Base-by-base conservation (phyloP, 139 green algal genomes). In the Chlorella sp. region DNA sequence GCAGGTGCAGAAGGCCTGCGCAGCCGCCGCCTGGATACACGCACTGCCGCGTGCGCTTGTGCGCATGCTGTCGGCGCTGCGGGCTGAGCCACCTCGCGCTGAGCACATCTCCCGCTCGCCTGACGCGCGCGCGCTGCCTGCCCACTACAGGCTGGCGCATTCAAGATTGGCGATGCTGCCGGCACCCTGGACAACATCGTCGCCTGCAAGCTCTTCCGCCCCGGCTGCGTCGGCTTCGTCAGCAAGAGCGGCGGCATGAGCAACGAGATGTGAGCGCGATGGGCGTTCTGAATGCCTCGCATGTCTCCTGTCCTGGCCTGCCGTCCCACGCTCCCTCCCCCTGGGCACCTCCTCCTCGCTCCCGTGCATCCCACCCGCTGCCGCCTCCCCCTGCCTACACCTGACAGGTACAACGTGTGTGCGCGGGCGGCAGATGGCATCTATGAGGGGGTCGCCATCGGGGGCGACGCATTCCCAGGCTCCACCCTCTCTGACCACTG, bases 401-500 rank as follows among this genome's bases (percentile, higher is more conserved):
- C n/a, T n/a, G n/a, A n/a, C n/a, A n/a, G n/a, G n/a, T 98, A 98
- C 89, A 98, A 97, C 67, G 90, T 98, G 58, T 73, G 97, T 40
- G 83, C 94, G 4, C 80, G 95, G 8, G 86, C 88, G 12, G 97
- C 94, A 29, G 95, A 98, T 75, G 94, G 94, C 48, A 79, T 98
- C 27, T 98, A 94, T 74, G 94, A 98, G 82, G 94, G 91, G 91
- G 70, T 98, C 56, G 94, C 94, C 45, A 98, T 98, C 50, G 94
- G 94, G 27, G 94, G 94, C 8, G 94, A 98, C 87, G 87, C 89
- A 40, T 98, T 95, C 76, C 94, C 94, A 7, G 94, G 94, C 2
- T 96, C 88, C 59, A 98, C 94, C 0, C 82, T 98, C 43, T 94
- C 86, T 5, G 94, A 98, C 75, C 94, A 98, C 83, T 94, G 90